Evolutionary conservation across 2,329 filamentous ascomycete genomes (phyloP).

Genomic region (Fusarium sp.): DNA sequence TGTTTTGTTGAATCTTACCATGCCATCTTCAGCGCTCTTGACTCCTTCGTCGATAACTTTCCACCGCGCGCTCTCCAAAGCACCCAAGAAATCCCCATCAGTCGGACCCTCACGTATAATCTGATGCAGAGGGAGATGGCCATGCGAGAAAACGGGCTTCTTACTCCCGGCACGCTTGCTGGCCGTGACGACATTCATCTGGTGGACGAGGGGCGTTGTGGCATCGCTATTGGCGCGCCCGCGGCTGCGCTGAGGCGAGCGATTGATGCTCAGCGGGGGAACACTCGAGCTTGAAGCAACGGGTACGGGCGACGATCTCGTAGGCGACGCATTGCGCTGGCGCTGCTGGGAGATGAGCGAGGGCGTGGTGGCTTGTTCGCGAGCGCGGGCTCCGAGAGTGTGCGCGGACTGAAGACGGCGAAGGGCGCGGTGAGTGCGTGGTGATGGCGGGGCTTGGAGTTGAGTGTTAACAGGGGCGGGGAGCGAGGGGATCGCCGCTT

Average conservation of each 20-base stretch:
- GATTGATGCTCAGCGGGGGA: conserved; percentile 44
- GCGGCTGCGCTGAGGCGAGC: conserved; percentile 69
- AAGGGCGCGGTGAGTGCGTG: conserved; percentile 74
- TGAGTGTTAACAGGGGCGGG: conserved; percentile 55
- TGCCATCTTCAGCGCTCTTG: conserved; percentile 82
- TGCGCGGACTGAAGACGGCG: conserved; percentile 83
- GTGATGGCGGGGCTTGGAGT: conserved; percentile 69
- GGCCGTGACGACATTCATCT: conserved; percentile 54
- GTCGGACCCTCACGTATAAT: conserved; percentile 85
- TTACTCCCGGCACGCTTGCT: conserved; percentile 57
- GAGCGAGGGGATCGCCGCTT: conserved; percentile 42
- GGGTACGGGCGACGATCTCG: conserved; percentile 37
- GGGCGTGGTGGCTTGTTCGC: conserved; percentile 61
- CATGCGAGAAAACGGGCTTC: conserved; percentile 63
- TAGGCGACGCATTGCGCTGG: conserved; percentile 55
- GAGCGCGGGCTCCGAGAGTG: conserved; percentile 70
- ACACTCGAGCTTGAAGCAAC: conserved; percentile 11
- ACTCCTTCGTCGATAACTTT: conserved; percentile 82
- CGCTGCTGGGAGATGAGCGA: conserved; percentile 75
- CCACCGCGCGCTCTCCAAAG: conserved; percentile 77
- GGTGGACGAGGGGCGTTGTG: conserved; percentile 56
- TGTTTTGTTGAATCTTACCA: conserved; percentile 66
- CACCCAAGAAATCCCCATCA: conserved; percentile 74
- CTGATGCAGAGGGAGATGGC: conserved; percentile 75
- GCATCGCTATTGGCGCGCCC: conserved; percentile 81